Base-by-base conservation (phyloP, 2,329 filamentous ascomycete species). In the Hawksworthiomyces lignivorus region DNA sequence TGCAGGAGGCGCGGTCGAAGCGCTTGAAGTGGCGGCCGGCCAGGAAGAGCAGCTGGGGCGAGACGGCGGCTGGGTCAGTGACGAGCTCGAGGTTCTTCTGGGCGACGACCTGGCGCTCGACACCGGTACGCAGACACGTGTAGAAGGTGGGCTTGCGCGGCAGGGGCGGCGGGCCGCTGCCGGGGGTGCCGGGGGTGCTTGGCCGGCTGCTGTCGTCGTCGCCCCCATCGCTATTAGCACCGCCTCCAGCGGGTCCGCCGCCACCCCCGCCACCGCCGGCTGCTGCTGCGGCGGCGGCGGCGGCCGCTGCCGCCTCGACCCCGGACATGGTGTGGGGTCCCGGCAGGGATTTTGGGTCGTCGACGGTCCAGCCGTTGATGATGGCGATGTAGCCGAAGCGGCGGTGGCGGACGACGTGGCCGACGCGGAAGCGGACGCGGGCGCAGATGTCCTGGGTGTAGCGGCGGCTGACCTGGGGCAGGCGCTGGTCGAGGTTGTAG, bases 1-100 rank as follows among this genome's bases (percentile, higher is more conserved):
- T 69, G 50, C 77, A 77, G 0, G 63, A 69, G 26, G 65, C 66
- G 5, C 60, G 56, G 61, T 96, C 86, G 70, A 88, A 97, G 31
- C 87, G 72, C 61, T 87, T 94, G 61, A 98, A 97, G 60, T 86
- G 87, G 53, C 82, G 83, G 1, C 92, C 92, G 4, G 88, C 87
- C 50, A 85, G 62, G 34, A 70, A 69, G 55, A 87, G 73, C 48
- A 94, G 68, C 19, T 74, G 53, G 4, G 73, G 63, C 0, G 74
- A 70, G 3, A 82, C 68, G 51, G 50, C 64, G 59, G 39, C 59
- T 35, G 54, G 52, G 41, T 74, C 62, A 5, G 56, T 59, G 31
- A 87, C 64, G n/a, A 80, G 62, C 44, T 80, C 65, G 43, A 96
- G 83, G 52, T 89, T 95, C 53, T 89, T 82, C 56, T 94, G 81